Evolutionary conservation across 306 rosid species (phyloP).

Genomic region (Vicia villosa): DNA sequence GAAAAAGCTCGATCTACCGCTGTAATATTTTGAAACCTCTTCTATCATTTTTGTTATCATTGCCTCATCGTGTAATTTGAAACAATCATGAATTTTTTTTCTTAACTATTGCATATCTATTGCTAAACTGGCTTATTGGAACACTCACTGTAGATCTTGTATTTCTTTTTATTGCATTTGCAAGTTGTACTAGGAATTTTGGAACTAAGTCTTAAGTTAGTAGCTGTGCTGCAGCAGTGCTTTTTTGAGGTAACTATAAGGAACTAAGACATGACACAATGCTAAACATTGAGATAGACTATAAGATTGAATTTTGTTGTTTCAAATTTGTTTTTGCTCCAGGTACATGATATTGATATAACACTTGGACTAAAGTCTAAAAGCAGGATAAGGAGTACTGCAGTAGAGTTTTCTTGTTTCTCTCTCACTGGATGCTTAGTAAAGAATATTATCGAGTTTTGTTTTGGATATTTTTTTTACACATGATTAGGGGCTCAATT

Average conservation of each 20-base stretch:
- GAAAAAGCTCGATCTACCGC: conserved; percentile 99
- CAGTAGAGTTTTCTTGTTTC: background rate
- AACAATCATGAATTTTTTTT: conserved; percentile 1
- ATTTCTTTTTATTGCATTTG: conserved; percentile 33
- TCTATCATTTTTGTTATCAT: conserved; percentile 33
- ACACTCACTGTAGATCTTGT: conserved; percentile 17
- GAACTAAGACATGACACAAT: no score
- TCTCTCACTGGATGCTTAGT: background rate
- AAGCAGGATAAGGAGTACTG: background rate
- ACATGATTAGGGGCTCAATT: no score
- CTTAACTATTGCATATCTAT: conserved; percentile 7
- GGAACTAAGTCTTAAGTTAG: conserved; percentile 99
- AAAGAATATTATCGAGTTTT: background rate
- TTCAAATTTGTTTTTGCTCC: background rate
- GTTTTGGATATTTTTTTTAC: background rate
- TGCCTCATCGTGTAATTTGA: background rate
- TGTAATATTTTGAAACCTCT: conserved; percentile 52
- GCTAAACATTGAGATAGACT: no score
- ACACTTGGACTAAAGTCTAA: background rate
- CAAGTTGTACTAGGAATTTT: conserved; percentile 99
- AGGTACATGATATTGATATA: background rate
- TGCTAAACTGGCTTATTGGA: no score
- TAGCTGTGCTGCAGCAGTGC: conserved; percentile 99
- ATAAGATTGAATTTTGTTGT: background rate
- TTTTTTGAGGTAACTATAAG: conserved; percentile 83